Base-by-base conservation (phyloP, 2,329 filamentous ascomycete species). In the Fusarium musae region DNA sequence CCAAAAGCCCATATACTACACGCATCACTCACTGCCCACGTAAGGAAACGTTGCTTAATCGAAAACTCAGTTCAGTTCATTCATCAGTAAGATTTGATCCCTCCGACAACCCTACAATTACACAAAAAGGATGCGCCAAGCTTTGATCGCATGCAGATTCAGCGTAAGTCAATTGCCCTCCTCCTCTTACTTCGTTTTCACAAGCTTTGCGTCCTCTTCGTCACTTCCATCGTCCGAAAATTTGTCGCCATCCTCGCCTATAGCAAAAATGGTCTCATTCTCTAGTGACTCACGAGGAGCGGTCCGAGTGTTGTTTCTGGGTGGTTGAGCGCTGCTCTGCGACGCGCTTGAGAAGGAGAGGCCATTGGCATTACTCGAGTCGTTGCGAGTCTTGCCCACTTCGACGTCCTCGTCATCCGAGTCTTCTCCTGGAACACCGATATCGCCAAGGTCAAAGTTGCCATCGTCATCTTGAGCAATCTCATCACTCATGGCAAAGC, bases 401-500 rank as follows among this genome's bases (percentile, higher is more conserved):
- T 85, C 80, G 17, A 85, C 85, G 79, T 90, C 87, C 78, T 92
- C 89, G 26, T 84, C 82, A 40, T 90, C 88, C 57, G 87, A 90
- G 71, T 91, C 89, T 56, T 77, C 75, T 59, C 91, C 91, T 6
- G 89, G 89, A 57, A 94, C 93, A 58, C 94, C 94, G 70, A 99
- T 93, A 63, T 96, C 96, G 54, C 93, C 93, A 80, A 99, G 97
- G 80, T 98, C 96, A 81, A 99, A 99, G 50, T 87, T 89, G 40
- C 96, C 96, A 79, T 98, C 96, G 77, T 99, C 96, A 78, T 99
- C 96, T 88, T 98, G 96, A 6, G 96, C 96, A 79, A 99, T 92
- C 89, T 99, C 96, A 79, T 99, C 96, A 84, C 94, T 97, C 96
- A 99, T 99, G 71, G 96, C 96, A 79, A 99, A 99, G 64, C 96